Percentiles rank a stretch among this genome's conserved stretches.
phyloP scores from a whole-genome alignment of 768 basidiomycete genomes.

The Scleroderma citrinum region DNA sequence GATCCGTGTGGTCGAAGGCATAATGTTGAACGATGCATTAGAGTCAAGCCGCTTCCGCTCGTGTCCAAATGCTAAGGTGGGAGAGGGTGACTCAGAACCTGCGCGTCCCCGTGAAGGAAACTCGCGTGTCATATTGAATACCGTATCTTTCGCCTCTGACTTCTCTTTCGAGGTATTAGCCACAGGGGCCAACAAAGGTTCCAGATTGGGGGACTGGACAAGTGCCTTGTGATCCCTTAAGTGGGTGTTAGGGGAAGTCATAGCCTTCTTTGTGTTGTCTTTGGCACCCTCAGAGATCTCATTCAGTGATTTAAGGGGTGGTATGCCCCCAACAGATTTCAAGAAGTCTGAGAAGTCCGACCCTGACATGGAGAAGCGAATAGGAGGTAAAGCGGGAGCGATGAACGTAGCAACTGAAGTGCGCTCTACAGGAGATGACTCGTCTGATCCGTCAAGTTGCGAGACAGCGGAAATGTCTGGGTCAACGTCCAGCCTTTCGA shows the following conservation, averaged over 20 bases:
- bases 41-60: constrained; percentile 23
- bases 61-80: constrained; percentile 6
- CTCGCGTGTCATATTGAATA: constrained; percentile 8
- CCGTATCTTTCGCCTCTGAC: constrained; percentile 10
- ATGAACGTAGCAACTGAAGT: constrained; percentile 73
- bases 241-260: neutral
- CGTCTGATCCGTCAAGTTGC: constrained; percentile 40
- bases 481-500: constrained; percentile 15
- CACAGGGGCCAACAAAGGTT: neutral
- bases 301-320: constrained; percentile 42
- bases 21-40: constrained; percentile 15
- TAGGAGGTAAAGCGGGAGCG: constrained; percentile 82
- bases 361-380: constrained; percentile 83
- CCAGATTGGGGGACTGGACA: neutral
- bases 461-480: constrained; percentile 12
- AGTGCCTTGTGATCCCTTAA: neutral
- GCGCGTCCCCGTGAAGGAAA: constrained; percentile 19
- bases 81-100: constrained; percentile 29
- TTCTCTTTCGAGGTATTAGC: constrained; percentile 1
- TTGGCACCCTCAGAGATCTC: constrained; percentile 42
- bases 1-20: constrained; percentile 29
- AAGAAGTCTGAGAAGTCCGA: constrained; percentile 77
- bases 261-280: neutral
- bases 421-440: constrained; percentile 60
- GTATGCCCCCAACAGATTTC: constrained; percentile 48